phyloP scores from a whole-genome alignment of 306 rosid species.

The Prunus dulcis region DNA sequence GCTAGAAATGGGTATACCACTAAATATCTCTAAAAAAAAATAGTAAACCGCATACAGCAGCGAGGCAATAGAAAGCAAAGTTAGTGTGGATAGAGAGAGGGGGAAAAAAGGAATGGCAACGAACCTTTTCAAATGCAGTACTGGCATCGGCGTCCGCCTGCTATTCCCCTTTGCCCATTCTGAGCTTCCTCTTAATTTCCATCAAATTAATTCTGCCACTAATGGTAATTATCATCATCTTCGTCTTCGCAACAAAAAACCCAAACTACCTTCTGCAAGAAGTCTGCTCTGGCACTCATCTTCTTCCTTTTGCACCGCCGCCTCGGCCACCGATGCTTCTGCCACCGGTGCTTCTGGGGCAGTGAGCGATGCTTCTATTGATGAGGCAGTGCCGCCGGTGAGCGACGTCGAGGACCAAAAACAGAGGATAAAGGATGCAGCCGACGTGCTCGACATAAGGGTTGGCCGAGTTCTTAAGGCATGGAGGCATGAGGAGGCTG shows the following conservation, averaged over 20 bases:
- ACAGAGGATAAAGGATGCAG: conserved; percentile 48
- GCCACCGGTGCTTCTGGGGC: not conserved
- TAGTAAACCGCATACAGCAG: too few species aligned
- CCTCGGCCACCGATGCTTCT: conserved; percentile 7
- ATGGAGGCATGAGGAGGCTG: conserved; percentile 92
- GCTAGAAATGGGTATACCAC: too few species aligned
- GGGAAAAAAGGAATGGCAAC: conserved; percentile 1
- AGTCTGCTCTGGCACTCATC: not conserved
- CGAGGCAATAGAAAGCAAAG: not conserved
- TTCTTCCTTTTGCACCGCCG: conserved; percentile 16
- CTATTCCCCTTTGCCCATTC: not conserved
- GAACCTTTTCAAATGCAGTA: conserved; percentile 9
- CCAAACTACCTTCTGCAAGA: not conserved
- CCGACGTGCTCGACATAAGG: conserved; percentile 76
- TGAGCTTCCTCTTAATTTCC: not conserved
- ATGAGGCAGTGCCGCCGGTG: not conserved
- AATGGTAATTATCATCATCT: not conserved
- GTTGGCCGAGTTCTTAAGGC: conserved; percentile 74
- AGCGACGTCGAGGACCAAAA: conserved; percentile 8
- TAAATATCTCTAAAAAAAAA: too few species aligned
- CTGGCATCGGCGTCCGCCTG: conserved; percentile 5
- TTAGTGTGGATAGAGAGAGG: not conserved
- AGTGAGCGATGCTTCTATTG: not conserved
- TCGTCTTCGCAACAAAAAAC: not conserved
- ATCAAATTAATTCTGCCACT: not conserved